Percentiles rank a stretch among this genome's conserved stretches.
Conservation (phyloP, 2,329 filamentous ascomycete genomes). For the Lachnellula suecica region DNA sequence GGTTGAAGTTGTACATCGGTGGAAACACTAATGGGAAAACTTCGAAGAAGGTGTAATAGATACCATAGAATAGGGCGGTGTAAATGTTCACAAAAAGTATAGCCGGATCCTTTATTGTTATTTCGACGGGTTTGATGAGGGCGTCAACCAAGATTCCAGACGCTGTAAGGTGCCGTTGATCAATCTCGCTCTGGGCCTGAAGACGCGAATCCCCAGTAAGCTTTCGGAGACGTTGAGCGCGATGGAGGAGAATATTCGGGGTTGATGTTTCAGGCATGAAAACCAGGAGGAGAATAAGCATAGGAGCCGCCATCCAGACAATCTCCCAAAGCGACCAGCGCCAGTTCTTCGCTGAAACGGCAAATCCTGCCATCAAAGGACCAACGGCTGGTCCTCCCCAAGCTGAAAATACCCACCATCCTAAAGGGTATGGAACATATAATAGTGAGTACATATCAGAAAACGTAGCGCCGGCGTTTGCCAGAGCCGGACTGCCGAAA, state of each 20-base stretch:
- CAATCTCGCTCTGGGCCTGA: slow-evolving; percentile 63
- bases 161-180: slow-evolving; percentile 53
- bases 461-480: slow-evolving; percentile 54
- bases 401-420: slow-evolving; percentile 56
- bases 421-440: slow-evolving; percentile 57
- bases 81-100: slow-evolving; percentile 63
- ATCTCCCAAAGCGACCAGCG: slow-evolving; percentile 66
- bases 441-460: slow-evolving; percentile 54
- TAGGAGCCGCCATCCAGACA: slow-evolving; percentile 57
- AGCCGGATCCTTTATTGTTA: slow-evolving; percentile 60
- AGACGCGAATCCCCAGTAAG: slow-evolving; percentile 56
- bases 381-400: slow-evolving; percentile 56
- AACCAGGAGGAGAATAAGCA: slow-evolving; percentile 60
- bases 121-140: slow-evolving; percentile 59
- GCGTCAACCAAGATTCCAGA: slow-evolving; percentile 50
- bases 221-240: slow-evolving; percentile 60
- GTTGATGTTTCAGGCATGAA: slow-evolving; percentile 64
- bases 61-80: slow-evolving; percentile 60
- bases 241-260: slow-evolving; percentile 58
- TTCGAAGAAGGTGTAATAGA: slow-evolving; percentile 65
- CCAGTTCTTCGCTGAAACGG: slow-evolving; percentile 57
- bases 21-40: slow-evolving; percentile 66
- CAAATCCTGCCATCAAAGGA: slow-evolving; percentile 59
- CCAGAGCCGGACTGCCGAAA: slow-evolving; percentile 65
- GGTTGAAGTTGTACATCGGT: slow-evolving; percentile 57